Percentiles rank a stretch among this genome's conserved stretches.
Conservation (phyloP, 805 yeast genomes). For the Yarrowia divulgata region DNA sequence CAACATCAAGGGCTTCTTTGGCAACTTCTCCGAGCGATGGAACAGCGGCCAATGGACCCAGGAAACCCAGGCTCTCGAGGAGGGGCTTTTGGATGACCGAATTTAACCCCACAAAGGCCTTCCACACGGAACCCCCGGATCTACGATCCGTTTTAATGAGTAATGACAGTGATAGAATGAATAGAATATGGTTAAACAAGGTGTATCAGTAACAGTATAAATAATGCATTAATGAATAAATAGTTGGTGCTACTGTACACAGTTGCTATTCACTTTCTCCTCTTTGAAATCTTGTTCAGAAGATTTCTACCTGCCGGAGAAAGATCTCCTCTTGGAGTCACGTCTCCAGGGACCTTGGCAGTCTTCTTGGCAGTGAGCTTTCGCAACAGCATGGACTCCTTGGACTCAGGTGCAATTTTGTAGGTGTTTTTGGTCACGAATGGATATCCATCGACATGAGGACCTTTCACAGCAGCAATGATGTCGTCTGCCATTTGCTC, state of each 20-base stretch:
- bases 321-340: slow-evolving; percentile 19
- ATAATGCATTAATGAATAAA: background rate
- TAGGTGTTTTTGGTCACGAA: slow-evolving; percentile 42
- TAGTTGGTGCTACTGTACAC: background rate
- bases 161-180: slow-evolving; percentile 31
- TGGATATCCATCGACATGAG: slow-evolving; percentile 40
- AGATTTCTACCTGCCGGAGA: slow-evolving; percentile 23
- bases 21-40: slow-evolving; percentile 41
- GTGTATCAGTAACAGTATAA: background rate
- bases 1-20: slow-evolving; percentile 43
- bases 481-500: slow-evolving; percentile 17
- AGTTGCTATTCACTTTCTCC: background rate
- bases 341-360: slow-evolving; percentile 1
- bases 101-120: slow-evolving; percentile 29
- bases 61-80: slow-evolving; percentile 28
- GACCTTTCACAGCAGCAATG: slow-evolving; percentile 35
- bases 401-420: slow-evolving; percentile 40
- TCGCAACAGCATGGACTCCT: slow-evolving; percentile 37
- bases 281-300: slow-evolving; percentile 21
- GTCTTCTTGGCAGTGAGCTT: slow-evolving; percentile 40
- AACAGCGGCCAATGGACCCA: slow-evolving; percentile 38
- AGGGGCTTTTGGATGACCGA: slow-evolving; percentile 36
- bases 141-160: slow-evolving; percentile 28
- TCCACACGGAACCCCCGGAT: background rate
- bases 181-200: slow-evolving; percentile 24